phyloP scores from a whole-genome alignment of 192 early-diverging fungal genomes.

The Rhizophlyctis rosea region DNA sequence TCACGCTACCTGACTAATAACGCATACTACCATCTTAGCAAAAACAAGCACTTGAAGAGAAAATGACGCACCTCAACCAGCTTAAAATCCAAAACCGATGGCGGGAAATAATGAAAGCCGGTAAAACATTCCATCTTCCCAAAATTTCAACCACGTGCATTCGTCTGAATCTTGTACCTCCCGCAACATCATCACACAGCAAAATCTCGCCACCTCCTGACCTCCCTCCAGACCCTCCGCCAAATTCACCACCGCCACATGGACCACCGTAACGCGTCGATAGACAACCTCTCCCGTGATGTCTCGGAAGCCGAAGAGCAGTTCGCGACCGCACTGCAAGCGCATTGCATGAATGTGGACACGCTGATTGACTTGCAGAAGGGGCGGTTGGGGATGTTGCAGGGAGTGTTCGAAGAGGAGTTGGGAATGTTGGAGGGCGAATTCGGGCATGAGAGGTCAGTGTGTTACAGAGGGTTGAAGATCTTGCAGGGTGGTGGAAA shows the following conservation, averaged over 20 bases:
- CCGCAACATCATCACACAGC: slow-evolving; percentile 24
- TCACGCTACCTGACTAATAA: not conserved
- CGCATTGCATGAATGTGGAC: slow-evolving; percentile 58
- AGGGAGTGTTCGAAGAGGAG: slow-evolving; percentile 49
- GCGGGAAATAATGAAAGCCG: slow-evolving; percentile 60
- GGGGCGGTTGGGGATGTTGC: slow-evolving; percentile 40
- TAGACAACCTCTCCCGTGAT: slow-evolving; percentile 37
- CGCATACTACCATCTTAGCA: slow-evolving; percentile 28
- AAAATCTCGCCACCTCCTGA: slow-evolving; percentile 41
- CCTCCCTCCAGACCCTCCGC: slow-evolving; percentile 40
- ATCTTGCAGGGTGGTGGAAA: not conserved
- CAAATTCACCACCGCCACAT: slow-evolving; percentile 52
- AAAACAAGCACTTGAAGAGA: slow-evolving; percentile 46
- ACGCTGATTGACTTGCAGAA: slow-evolving; percentile 53
- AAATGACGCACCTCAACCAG: slow-evolving; percentile 49
- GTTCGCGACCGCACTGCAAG: slow-evolving; percentile 46
- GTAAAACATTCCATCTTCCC: slow-evolving; percentile 13
- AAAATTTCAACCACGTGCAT: not conserved
- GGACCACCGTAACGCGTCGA: slow-evolving; percentile 43
- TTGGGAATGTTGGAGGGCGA: slow-evolving; percentile 47
- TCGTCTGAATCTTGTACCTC: not conserved
- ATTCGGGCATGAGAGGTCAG: slow-evolving; percentile 53
- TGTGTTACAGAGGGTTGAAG: not conserved
- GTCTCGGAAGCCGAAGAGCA: slow-evolving; percentile 56
- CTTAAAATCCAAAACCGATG: slow-evolving; percentile 61